Conservation (phyloP, 768 basidiomycete genomes). For the Agaricus blazei region DNA sequence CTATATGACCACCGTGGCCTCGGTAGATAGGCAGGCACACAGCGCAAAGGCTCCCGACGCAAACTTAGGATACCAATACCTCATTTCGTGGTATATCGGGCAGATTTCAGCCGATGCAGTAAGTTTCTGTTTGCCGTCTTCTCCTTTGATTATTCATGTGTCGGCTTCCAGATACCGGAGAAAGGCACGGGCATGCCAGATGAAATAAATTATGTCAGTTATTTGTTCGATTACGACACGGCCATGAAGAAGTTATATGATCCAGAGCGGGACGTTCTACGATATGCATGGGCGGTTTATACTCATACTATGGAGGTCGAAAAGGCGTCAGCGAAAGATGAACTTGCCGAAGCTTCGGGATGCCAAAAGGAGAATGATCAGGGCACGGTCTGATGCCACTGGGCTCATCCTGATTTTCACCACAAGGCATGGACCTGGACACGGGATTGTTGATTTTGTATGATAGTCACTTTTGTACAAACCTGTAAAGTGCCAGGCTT, state of each 20-base stretch:
- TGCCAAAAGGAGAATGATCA: not conserved
- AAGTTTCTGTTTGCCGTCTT: conserved; percentile 15
- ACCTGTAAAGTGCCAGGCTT: not conserved
- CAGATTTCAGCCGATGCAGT: conserved; percentile 50
- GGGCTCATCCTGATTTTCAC: too few species aligned
- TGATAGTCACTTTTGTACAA: not conserved
- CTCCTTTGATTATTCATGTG: not conserved
- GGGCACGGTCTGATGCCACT: not conserved
- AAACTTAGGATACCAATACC: conserved; percentile 42
- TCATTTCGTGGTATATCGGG: conserved; percentile 53
- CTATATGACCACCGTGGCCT: conserved; percentile 30
- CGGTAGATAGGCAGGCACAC: conserved; percentile 15
- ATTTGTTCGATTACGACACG: conserved; percentile 39
- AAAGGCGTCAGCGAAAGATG: not conserved
- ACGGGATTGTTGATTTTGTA: not conserved
- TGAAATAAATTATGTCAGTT: conserved; percentile 43
- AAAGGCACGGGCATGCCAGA: conserved; percentile 53
- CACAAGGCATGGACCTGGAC: not conserved
- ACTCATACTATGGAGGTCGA: conserved; percentile 15
- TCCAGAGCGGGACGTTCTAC: conserved; percentile 26
- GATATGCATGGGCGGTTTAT: conserved; percentile 35
- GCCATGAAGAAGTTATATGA: conserved; percentile 30
- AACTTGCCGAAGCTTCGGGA: too few species aligned
- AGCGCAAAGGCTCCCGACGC: conserved; percentile 6
- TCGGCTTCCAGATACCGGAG: conserved; percentile 32